phyloP scores from a whole-genome alignment of 1,284 basidiomycete genomes.

The Gomphus bonarii region DNA sequence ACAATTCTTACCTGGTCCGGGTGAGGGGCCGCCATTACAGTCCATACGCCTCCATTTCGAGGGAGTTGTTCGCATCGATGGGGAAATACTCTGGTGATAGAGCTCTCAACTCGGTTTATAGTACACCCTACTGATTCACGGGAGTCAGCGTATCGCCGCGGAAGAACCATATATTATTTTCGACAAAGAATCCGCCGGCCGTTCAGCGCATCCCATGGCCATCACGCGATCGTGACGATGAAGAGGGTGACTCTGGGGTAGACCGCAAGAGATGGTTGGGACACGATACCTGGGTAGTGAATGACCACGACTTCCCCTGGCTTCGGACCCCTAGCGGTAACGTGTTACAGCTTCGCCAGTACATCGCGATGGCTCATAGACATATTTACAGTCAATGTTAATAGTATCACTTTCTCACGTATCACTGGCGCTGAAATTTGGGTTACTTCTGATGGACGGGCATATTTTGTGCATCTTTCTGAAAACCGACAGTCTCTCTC shows the following conservation, averaged over 20 bases:
- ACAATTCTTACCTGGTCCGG: conserved; percentile 68
- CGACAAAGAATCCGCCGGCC: conserved; percentile 58
- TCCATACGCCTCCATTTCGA: conserved; percentile 62
- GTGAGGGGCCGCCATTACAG: conserved; percentile 61
- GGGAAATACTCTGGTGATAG: conserved; percentile 55
- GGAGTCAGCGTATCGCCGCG: conserved; percentile 57
- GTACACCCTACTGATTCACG: conserved; percentile 8
- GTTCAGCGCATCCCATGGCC: conserved; percentile 79
- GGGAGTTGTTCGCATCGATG: conserved; percentile 74
- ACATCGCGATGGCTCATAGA: background rate
- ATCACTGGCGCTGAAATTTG: conserved; percentile 60
- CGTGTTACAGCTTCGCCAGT: conserved; percentile 13
- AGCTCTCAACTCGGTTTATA: conserved; percentile 15
- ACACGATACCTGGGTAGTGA: conserved; percentile 58
- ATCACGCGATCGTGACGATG: conserved; percentile 30
- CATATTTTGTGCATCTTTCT: conserved; percentile 60
- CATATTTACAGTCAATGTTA: conserved; percentile 40
- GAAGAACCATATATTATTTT: conserved; percentile 56
- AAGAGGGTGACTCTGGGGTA: conserved; percentile 19
- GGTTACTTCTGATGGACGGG: conserved; percentile 74
- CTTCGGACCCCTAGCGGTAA: conserved; percentile 58
- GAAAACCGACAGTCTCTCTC: conserved; percentile 21
- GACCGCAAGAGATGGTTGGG: conserved; percentile 28
- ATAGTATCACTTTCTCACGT: conserved; percentile 46
- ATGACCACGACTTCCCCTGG: conserved; percentile 64